Percentiles rank a stretch among this genome's conserved stretches.
phyloP scores from a whole-genome alignment of 306 rosid genomes.

The barrel medic (Medicago truncatula) region DNA sequence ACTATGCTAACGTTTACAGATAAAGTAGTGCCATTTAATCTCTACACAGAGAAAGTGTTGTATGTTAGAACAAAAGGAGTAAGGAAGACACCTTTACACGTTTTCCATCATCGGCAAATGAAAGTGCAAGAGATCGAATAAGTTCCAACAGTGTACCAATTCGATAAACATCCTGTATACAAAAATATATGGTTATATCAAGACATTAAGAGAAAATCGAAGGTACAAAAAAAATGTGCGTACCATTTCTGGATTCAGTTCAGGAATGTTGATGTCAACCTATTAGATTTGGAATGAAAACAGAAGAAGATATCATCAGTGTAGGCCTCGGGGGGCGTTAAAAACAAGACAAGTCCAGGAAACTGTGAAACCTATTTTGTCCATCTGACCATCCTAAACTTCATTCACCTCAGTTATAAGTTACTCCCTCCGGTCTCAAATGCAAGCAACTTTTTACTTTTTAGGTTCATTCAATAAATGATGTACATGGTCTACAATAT shows the following conservation, averaged over 20 bases:
- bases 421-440: no score
- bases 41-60: slow-evolving; percentile 29
- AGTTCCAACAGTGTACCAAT: slow-evolving; percentile 96
- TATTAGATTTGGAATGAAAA: slow-evolving; percentile 49
- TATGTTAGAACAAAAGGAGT: slow-evolving; percentile 37
- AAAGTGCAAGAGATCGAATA: slow-evolving; percentile 83
- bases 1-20: slow-evolving; percentile 1
- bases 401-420: slow-evolving; percentile 24
- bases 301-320: slow-evolving; percentile 42
- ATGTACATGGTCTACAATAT: no score
- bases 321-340: slow-evolving; percentile 16
- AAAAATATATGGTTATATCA: slow-evolving; percentile 52
- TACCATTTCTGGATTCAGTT: slow-evolving; percentile 96
- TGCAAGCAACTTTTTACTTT: no score
- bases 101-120: slow-evolving; percentile 94
- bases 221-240: slow-evolving; percentile 22
- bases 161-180: slow-evolving; percentile 91
- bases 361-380: not conserved
- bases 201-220: slow-evolving; percentile 18
- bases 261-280: slow-evolving; percentile 97
- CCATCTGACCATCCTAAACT: slow-evolving; percentile 20
- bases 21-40: not conserved
- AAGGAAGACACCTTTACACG: slow-evolving; percentile 71
- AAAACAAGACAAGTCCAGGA: slow-evolving; percentile 14
- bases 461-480: no score